A percentile compares a stretch with the other conserved stretches of the same genome.
Conservation (phyloP, 2,329 filamentous ascomycete genomes). For the Fusarium sp. region DNA sequence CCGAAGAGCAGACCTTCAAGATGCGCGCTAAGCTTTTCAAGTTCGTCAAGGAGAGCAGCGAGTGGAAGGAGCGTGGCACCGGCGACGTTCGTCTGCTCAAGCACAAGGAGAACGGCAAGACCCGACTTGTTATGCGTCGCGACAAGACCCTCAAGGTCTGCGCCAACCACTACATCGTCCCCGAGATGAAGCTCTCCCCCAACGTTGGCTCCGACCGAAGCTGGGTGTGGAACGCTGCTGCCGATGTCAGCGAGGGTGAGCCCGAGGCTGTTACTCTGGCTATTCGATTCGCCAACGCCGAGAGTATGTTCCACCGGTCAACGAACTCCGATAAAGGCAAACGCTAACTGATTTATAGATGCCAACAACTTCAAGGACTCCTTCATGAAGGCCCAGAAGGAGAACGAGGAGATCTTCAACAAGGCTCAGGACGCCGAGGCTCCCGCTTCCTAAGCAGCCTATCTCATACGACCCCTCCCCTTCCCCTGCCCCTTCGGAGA, state of each 20-base stretch:
- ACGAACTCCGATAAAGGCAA: background rate
- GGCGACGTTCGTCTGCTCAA: slow-evolving; percentile 96
- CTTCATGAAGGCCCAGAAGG: slow-evolving; percentile 95
- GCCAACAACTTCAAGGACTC: slow-evolving; percentile 98
- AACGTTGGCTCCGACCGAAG: slow-evolving; percentile 98
- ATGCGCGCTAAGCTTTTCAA: slow-evolving; percentile 99
- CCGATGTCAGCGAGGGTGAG: slow-evolving; percentile 98
- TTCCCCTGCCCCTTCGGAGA: slow-evolving; percentile 23
- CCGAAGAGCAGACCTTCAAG: slow-evolving; percentile 97
- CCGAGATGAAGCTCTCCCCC: slow-evolving; percentile 98
- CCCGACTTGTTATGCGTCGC: slow-evolving; percentile 95
- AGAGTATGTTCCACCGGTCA: slow-evolving; percentile 73
- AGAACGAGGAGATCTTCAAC: slow-evolving; percentile 88
- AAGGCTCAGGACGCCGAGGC: slow-evolving; percentile 49
- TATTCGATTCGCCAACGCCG: slow-evolving; percentile 96
- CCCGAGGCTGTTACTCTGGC: slow-evolving; percentile 95
- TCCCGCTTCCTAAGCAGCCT: slow-evolving; percentile 38
- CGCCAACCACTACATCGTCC: slow-evolving; percentile 99
- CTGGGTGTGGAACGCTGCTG: slow-evolving; percentile 99
- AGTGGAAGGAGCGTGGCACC: slow-evolving; percentile 99
- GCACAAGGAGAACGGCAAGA: slow-evolving; percentile 99
- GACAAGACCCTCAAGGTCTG: slow-evolving; percentile 99
- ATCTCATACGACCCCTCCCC: slow-evolving; percentile 14
- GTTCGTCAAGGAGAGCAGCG: slow-evolving; percentile 88
- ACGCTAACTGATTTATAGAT: slow-evolving; percentile 64